Evolutionary conservation across 2,329 filamentous ascomycete species (phyloP), one percentile per base, ranked within the genome.

Genomic region (Beauveria medogensis): DNA sequence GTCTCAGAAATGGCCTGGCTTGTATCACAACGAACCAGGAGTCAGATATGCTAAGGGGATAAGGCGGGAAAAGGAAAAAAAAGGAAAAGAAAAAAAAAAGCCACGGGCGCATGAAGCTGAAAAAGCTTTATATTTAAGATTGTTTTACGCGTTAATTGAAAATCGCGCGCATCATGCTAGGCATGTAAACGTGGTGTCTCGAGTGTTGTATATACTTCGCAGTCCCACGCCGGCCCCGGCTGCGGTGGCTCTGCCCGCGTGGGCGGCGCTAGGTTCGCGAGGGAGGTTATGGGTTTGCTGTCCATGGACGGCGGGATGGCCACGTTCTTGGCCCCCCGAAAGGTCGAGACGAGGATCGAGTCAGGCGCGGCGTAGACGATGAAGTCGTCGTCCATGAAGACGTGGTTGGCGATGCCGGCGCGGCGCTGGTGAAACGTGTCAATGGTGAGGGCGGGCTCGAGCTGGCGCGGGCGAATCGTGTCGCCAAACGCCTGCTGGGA

Each of bases 351-450:
- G 14, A 57, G 37, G 8, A 56, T 40, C 14, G 53, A 56, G 46
- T 61, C 53, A 16, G 59, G 53, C 44, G 48, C 53, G 8, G 59
- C 53, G 18, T 56, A 56, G 26, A 61, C 37, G 26, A 61, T 53
- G 22, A 56, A 57, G 34, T 56, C 53, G 46, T 61, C 59, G 28
- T 61, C 59, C 53, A 61, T 56, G 41, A 61, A 61, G n/a, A 61
- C 53, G 40, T 52, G 59, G 40, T 52, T 26, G 22, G 52, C 54
- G 26, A 61, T 22, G 37, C 37, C 59, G 24, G 40, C 44, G 8
- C 37, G 46, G 24, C 54, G 52, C 47, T 61, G 34, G 26, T 61
- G 54, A 28, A 56, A 61, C 22, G 37, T 28, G 47, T 61, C 59
- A 20, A 61, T 61, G 18, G 59, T 61, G 20, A 51, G 46, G 26